Conservation (phyloP, 208 protist genomes). For the Crithidia brevicula region DNA sequence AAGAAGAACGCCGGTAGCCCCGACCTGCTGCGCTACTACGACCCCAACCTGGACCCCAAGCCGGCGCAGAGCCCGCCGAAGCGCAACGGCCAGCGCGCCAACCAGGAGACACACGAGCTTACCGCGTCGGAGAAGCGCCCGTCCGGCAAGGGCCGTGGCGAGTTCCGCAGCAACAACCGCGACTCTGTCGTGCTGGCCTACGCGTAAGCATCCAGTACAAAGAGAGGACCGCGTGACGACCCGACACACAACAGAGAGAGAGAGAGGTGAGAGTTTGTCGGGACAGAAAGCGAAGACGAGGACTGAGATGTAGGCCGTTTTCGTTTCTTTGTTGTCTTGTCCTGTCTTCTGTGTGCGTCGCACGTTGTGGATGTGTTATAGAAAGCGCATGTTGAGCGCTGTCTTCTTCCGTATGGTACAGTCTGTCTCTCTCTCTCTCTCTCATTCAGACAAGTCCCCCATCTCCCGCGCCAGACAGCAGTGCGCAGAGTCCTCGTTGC, state of each 20-base stretch:
- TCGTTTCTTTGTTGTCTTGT: too few species aligned
- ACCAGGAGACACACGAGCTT: slow-evolving; percentile 39
- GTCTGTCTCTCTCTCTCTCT: too few species aligned
- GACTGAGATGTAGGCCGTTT: too few species aligned
- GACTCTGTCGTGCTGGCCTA: slow-evolving; percentile 16
- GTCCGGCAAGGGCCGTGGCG: slow-evolving; percentile 19
- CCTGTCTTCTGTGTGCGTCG: too few species aligned
- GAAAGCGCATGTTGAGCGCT: too few species aligned
- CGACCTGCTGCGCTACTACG: slow-evolving; percentile 68
- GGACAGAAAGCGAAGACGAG: slow-evolving; percentile 11
- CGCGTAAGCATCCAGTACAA: background rate
- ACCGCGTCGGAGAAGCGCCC: slow-evolving; percentile 15
- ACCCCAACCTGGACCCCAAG: slow-evolving; percentile 53
- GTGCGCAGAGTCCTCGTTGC: too few species aligned
- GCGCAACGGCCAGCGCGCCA: slow-evolving; percentile 35
- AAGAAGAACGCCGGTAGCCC: slow-evolving; percentile 31
- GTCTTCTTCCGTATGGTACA: too few species aligned
- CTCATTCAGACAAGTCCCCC: too few species aligned
- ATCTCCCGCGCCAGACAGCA: too few species aligned
- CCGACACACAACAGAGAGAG: background rate
- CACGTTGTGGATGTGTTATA: too few species aligned
- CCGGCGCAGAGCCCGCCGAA: slow-evolving; percentile 15
- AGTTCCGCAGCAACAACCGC: slow-evolving; percentile 16
- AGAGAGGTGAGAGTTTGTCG: too few species aligned
- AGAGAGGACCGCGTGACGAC: background rate